Evolutionary conservation across 2,329 filamentous ascomycete genomes (phyloP).

Genomic region (Talaromyces sp.): DNA sequence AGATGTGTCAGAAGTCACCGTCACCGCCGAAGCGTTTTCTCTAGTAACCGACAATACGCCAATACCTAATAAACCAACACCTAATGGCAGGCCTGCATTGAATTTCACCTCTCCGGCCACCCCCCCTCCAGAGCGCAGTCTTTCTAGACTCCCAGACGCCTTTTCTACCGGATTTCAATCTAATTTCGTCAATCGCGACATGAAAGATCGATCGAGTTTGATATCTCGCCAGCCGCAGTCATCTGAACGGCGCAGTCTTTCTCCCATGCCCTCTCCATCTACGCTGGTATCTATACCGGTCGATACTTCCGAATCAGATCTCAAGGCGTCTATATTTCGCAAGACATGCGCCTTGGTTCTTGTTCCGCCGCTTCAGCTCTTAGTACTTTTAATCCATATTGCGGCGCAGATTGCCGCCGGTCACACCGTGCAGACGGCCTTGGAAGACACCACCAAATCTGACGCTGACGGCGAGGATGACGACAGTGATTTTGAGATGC

Average conservation of each 20-base stretch:
- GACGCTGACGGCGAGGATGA: slow-evolving; percentile 19
- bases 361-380: slow-evolving; percentile 73
- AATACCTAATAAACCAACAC: background rate
- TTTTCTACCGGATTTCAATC: background rate
- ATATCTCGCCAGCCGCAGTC: slow-evolving; percentile 16
- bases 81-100: slow-evolving; percentile 21
- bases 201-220: background rate
- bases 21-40: slow-evolving; percentile 18
- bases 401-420: slow-evolving; percentile 64
- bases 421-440: slow-evolving; percentile 20
- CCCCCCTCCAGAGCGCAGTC: slow-evolving; percentile 44
- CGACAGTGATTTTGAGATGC: slow-evolving; percentile 37
- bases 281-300: slow-evolving; percentile 54
- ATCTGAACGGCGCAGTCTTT: slow-evolving; percentile 54
- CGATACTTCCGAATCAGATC: slow-evolving; percentile 44
- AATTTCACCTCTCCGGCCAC: slow-evolving; percentile 32
- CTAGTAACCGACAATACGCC: slow-evolving; percentile 7
- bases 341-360: slow-evolving; percentile 75
- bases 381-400: slow-evolving; percentile 75
- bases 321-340: slow-evolving; percentile 64
- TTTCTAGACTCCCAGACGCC: background rate
- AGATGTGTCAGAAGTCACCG: slow-evolving; percentile 25
- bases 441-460: slow-evolving; percentile 6
- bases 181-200: background rate
- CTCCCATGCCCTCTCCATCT: slow-evolving; percentile 64